Base-by-base conservation (phyloP, 2,329 filamentous ascomycete species). In the Phialophora chinensis region DNA sequence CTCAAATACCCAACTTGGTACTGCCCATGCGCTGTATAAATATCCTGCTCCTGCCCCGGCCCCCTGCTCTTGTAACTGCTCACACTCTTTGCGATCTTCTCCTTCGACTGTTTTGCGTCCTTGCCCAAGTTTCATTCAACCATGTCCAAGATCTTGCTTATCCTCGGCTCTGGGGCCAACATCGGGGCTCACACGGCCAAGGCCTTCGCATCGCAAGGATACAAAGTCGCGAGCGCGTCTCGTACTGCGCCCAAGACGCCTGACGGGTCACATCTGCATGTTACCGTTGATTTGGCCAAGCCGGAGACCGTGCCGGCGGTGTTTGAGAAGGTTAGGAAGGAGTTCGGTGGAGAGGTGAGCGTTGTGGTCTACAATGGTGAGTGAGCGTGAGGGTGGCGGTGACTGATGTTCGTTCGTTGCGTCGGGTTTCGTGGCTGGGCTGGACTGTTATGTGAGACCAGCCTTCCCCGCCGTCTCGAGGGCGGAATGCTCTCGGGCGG, bases 151-250 rank as follows among this genome's bases (percentile, higher is more conserved):
- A 63, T 72, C 55, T 25, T 68, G 38, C 76, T 82, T 62, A 79
- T 83, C 67, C 76, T 83, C 52, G 81, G 81, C 42, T 75, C 79
- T 8, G 81, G 81, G 2, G 66, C 79, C 56, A 82, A 79, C 62
- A 72, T 82, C 29, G 81, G 80, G 11, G 68, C 74, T 2, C 63
- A 73, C 23, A 76, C 79, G 3, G 77, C 77, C n/a, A 69, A 72
- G 14, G 73, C 75, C 8, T 82, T 83, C 68, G 74, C 77, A 10
- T 65, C 73, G 1, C 77, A 79, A 55, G 81, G 81, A 62, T 83
- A 83, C 74, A 77, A 76, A 64, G 75, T 83, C 29, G 81, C 79
- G 8, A 71, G 79, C 4, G 78, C 76, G 12, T 74, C 80, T 8
- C 65, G 69, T 10, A 54, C 53, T 12, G 27, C 38, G 27, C 33